Base-by-base conservation (phyloP, 495 filamentous ascomycete genomes). In the Hypoxylon intermedium region DNA sequence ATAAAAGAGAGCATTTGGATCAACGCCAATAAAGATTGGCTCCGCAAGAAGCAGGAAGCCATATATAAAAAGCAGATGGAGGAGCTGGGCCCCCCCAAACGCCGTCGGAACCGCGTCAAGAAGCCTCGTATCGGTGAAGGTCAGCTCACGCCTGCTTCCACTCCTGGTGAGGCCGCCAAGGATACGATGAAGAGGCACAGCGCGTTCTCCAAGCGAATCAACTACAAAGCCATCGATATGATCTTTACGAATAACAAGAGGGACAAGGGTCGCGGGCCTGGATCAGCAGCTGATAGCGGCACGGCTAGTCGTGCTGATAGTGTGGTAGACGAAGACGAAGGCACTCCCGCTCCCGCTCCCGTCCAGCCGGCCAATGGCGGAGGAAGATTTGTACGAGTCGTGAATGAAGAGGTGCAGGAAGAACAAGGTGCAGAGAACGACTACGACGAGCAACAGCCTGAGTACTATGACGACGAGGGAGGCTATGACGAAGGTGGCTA, bases 1-100 rank as follows among this genome's bases (percentile, higher is more conserved):
- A 79, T 92, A 60, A 97, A 96, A 68, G 91, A 96, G 71, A 79
- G 81, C 38, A 90, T 98, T 48, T 98, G 94, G 94, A 83, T 92
- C n/a, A 89, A 92, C 56, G 85, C 90, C 62, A 97, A 98, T 73
- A 89, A 91, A 66, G 90, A 93, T 48, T 98, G 90, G 75, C 79
- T 98, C 31, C 88, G 93, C 4, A 81, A 84, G 18, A 84, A 92
- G 71, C 90, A 96, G 70, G 83, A 86, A 42, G 93, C 92, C 72
- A 78, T 82, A 3, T 83, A 91, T 30, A 82, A 87, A 26, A 79
- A 84, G 49, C 84, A 87, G 50, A 72, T 91, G 51, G 79, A 82
- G 3, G 79, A 80, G 24, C 81, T 81, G 49, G 76, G 69, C 18
- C 79, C 81, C 28, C 71, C 76, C 5, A 83, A 84, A 60, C 72